phyloP scores from a whole-genome alignment of 108 stramenopile genomes.

The Nitzschia inconspicua region DNA sequence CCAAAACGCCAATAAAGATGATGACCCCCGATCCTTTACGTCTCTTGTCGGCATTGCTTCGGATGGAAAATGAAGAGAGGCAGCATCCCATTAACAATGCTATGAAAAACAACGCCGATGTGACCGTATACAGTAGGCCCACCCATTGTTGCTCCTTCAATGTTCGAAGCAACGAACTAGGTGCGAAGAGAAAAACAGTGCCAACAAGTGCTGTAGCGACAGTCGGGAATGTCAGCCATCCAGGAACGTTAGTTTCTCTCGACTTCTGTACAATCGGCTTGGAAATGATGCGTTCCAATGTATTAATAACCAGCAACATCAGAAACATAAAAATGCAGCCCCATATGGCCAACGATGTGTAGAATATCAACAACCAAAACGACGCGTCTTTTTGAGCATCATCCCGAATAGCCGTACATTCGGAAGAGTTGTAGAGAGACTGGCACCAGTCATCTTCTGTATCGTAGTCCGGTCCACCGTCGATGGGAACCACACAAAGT shows the following conservation, averaged over 20 bases:
- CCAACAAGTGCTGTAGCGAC: constrained; percentile 53
- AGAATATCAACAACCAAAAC: constrained; percentile 21
- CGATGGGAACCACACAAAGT: constrained; percentile 59
- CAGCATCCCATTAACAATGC: constrained; percentile 57
- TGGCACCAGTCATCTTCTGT: constrained; percentile 59
- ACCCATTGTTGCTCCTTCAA: constrained; percentile 37
- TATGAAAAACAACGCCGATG: constrained; percentile 56
- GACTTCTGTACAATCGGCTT: constrained; percentile 81
- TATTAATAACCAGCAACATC: constrained; percentile 48
- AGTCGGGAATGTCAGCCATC: constrained; percentile 72
- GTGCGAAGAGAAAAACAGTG: constrained; percentile 42
- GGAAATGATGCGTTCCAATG: constrained; percentile 72
- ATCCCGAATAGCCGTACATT: constrained; percentile 54
- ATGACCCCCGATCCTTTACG: constrained; percentile 49
- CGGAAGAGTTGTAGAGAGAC: constrained; percentile 40
- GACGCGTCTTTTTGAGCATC: constrained; percentile 46
- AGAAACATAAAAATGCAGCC: constrained; percentile 37
- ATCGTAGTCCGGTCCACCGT: constrained; percentile 34
- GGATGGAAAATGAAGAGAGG: constrained; percentile 55
- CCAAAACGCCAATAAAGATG: constrained; percentile 53
- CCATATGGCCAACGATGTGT: constrained; percentile 24
- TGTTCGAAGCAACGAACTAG: constrained; percentile 34
- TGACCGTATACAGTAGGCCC: constrained; percentile 46
- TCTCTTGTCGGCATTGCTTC: constrained; percentile 64
- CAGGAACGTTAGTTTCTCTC: constrained; percentile 78